A percentile compares a stretch with the other conserved stretches of the same genome.
These are phyloP conservation scores for Diutina catenulata DNA, from an alignment of 1,139 yeast genomes.

Conservation along the genomic window DNA sequence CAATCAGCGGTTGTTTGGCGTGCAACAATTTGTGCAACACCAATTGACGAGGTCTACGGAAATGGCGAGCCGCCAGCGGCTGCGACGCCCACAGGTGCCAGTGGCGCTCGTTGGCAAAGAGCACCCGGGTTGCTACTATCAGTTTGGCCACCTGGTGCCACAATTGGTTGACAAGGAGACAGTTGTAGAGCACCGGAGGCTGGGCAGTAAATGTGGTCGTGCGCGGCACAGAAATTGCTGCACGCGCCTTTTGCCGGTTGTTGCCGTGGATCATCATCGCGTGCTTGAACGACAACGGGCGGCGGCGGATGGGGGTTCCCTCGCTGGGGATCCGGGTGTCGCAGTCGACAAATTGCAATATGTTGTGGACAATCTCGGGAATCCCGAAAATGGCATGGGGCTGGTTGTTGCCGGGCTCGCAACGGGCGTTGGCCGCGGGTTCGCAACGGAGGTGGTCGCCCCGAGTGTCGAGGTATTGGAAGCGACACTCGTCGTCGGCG, in stretches of 20 bases:
- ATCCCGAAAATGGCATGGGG: slow-evolving; percentile 48
- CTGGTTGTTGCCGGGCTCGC: not conserved
- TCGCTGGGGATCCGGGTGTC: slow-evolving; percentile 45
- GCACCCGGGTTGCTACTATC: slow-evolving; percentile 41
- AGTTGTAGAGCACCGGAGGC: slow-evolving; percentile 31
- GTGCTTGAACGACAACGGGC: slow-evolving; percentile 57
- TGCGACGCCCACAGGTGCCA: slow-evolving; percentile 31
- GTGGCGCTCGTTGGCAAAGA: slow-evolving; percentile 38
- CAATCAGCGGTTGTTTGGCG: slow-evolving; percentile 19
- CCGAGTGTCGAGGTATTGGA: no score
- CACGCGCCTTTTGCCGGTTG: slow-evolving; percentile 30
- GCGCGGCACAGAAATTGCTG: slow-evolving; percentile 26
- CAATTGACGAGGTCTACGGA: slow-evolving; percentile 19
- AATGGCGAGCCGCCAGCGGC: slow-evolving; percentile 7
- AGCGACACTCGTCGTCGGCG: not conserved
- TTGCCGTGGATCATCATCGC: slow-evolving; percentile 38
- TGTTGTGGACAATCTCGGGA: slow-evolving; percentile 64
- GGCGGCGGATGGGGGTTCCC: slow-evolving; percentile 44
- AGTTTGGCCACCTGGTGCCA: slow-evolving; percentile 51
- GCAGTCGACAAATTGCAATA: slow-evolving; percentile 48
- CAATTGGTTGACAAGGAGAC: slow-evolving; percentile 54
- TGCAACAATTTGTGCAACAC: slow-evolving; percentile 27
- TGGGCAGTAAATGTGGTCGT: slow-evolving; percentile 4
- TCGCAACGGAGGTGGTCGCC: no score
- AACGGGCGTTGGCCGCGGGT: no score